Evolutionary conservation across 257 asterid species (phyloP).

Genomic region (Solanum medicagineum): DNA sequence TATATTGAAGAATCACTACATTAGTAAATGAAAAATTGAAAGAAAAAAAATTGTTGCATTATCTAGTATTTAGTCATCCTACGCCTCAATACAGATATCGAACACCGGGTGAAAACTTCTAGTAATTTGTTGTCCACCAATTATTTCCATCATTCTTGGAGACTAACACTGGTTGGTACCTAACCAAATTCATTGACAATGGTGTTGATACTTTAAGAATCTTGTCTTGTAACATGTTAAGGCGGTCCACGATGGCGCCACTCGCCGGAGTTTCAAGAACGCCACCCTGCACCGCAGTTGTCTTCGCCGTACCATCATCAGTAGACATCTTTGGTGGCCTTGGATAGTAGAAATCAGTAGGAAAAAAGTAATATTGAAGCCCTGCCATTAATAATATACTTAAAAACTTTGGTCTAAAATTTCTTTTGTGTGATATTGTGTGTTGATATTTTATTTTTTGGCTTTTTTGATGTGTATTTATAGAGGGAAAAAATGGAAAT

Average conservation of each 20-base stretch:
- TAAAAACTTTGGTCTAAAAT: not conserved
- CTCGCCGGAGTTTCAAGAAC: not conserved
- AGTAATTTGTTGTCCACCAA: not conserved
- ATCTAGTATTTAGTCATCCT: not conserved
- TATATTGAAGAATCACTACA: not conserved
- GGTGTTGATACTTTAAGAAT: not conserved
- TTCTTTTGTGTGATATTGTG: not conserved
- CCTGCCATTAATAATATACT: constrained; percentile 20
- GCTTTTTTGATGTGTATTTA: not conserved
- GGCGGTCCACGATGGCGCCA: not conserved
- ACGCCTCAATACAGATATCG: not conserved
- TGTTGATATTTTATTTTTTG: not conserved
- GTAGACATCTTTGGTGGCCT: constrained; percentile 1
- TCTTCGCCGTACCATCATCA: not conserved
- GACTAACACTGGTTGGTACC: not conserved
- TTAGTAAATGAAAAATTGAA: not conserved
- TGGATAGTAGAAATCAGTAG: constrained; percentile 50
- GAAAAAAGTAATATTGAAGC: constrained; percentile 46
- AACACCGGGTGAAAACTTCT: not conserved
- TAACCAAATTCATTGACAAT: not conserved
- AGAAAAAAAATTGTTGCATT: not conserved
- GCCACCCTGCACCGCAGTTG: not conserved
- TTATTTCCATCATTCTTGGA: not conserved
- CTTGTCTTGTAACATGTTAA: not conserved
- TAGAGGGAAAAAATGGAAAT: not conserved